phyloP scores from a whole-genome alignment of 176 grass and related monocot genomes.

The Aegilops speltoides region DNA sequence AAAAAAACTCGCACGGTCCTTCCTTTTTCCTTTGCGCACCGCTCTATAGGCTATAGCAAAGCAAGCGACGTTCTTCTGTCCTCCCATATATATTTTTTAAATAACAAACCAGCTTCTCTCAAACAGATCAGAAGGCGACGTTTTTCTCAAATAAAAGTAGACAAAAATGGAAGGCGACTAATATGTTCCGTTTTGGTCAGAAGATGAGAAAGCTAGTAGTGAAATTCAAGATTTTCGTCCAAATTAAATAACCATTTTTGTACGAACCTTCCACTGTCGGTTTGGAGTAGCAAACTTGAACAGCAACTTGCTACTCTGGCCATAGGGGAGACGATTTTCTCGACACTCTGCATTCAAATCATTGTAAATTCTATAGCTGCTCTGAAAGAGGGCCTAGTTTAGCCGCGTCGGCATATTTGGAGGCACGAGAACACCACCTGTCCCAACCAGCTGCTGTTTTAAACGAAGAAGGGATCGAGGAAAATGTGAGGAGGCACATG shows the following conservation, averaged over 20 bases:
- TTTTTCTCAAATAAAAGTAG: not conserved
- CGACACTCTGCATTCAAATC: constrained; percentile 19
- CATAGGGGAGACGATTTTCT: not conserved
- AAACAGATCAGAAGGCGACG: not conserved
- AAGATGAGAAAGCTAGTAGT: not conserved
- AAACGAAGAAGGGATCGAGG: not conserved
- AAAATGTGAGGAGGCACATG: constrained; percentile 14
- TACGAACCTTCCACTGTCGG: not conserved
- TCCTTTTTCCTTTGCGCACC: not conserved
- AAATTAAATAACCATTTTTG: not conserved
- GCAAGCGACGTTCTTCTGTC: no score
- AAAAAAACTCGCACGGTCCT: no score
- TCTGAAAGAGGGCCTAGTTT: not conserved
- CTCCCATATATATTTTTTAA: no score
- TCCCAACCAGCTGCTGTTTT: not conserved
- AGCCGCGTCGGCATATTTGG: not conserved
- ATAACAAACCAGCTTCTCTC: no score
- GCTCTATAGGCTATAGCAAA: no score
- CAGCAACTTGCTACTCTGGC: not conserved
- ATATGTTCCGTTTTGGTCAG: no score
- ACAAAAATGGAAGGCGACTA: no score
- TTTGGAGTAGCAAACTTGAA: not conserved
- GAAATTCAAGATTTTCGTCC: not conserved
- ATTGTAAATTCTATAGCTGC: constrained; percentile 31
- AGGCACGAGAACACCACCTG: constrained; percentile 16